phyloP scores from a whole-genome alignment of 2,329 filamentous ascomycete species.

The Sphaceloma murrayae region DNA sequence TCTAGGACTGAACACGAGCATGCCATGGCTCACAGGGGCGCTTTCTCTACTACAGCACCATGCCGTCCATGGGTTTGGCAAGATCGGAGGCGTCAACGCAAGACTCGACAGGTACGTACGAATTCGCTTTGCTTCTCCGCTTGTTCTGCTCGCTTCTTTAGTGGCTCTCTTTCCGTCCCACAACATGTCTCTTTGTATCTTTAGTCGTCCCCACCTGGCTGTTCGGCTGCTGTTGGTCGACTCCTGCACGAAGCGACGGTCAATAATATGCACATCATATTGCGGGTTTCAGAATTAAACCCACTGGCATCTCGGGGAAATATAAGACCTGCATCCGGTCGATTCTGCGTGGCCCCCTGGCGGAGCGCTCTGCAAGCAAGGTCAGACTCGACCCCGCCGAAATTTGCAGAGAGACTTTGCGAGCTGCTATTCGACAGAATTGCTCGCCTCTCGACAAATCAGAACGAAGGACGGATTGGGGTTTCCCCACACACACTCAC shows the following conservation, averaged over 20 bases:
- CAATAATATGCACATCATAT: slow-evolving; percentile 4
- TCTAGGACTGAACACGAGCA: slow-evolving; percentile 64
- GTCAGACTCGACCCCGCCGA: slow-evolving; percentile 4
- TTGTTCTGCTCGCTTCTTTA: not conserved
- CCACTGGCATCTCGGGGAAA: slow-evolving; percentile 6
- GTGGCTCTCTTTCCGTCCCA: too few species aligned
- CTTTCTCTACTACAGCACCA: slow-evolving; percentile 68
- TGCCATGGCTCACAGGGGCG: slow-evolving; percentile 80
- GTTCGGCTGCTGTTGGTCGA: not conserved
- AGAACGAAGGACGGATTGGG: not conserved
- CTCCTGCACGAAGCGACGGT: not conserved
- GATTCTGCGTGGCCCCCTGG: slow-evolving; percentile 4
- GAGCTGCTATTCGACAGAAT: slow-evolving; percentile 3
- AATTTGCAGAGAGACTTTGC: slow-evolving; percentile 1
- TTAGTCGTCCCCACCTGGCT: not conserved
- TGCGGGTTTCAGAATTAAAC: not conserved
- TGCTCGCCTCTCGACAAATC: not conserved
- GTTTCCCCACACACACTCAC: slow-evolving; percentile 8
- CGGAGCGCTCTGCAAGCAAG: slow-evolving; percentile 1
- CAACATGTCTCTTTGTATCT: slow-evolving; percentile 12
- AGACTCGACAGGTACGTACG: slow-evolving; percentile 91
- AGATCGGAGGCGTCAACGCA: slow-evolving; percentile 63
- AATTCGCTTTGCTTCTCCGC: slow-evolving; percentile 26
- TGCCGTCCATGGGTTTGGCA: slow-evolving; percentile 63
- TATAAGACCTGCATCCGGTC: slow-evolving; percentile 9